Base-by-base conservation (phyloP, 495 filamentous ascomycete genomes). In the Diplogelasinospora grovesii region DNA sequence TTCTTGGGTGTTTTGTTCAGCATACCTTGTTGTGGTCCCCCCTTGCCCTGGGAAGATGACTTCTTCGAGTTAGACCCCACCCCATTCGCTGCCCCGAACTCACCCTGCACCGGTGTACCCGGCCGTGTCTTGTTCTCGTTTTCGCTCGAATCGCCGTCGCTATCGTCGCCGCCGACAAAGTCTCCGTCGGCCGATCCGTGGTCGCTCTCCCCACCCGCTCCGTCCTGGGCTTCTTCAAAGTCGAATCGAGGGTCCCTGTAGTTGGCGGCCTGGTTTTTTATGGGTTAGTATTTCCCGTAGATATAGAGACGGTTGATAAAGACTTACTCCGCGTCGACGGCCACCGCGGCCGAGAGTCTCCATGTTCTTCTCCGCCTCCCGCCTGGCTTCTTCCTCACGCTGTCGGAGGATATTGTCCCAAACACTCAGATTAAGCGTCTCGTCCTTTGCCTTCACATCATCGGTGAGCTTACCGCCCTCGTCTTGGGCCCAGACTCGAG, bases 401-500 rank as follows among this genome's bases (percentile, higher is more conserved):
- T 90, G 73, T 33, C 78, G 72, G 13, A 98, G 69, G 31, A 98
- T 92, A 44, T 81, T 78, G 19, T 93, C 88, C 92, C 92, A 98
- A 2, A 92, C 74, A 15, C 74, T 75, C n/a, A 69, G 59, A 54
- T 79, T 79, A 6, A 59, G 48, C 8, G 75, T 68, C 23, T 79
- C 74, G 1, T 65, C 48, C 14, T 79, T 36, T 35, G 38, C 74
- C 22, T 76, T 54, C 9, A 84, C 51, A 3, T 74, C 82, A 13
- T 78, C 76, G 0, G 86, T 56, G n/a, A 73, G 60, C 4, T 66
- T 71, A 0, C 36, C 44, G 5, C 64, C 71, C 41, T 78, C 74
- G 11, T 94, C 83, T 53, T 93, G 93, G 8, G 80, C 85, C 92
- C 92, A 98, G 3, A 98, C 83, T 15, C 88, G 76, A 34, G 92